Conservation (phyloP, 179 eudicot genomes). For the Silene vulgaris region DNA sequence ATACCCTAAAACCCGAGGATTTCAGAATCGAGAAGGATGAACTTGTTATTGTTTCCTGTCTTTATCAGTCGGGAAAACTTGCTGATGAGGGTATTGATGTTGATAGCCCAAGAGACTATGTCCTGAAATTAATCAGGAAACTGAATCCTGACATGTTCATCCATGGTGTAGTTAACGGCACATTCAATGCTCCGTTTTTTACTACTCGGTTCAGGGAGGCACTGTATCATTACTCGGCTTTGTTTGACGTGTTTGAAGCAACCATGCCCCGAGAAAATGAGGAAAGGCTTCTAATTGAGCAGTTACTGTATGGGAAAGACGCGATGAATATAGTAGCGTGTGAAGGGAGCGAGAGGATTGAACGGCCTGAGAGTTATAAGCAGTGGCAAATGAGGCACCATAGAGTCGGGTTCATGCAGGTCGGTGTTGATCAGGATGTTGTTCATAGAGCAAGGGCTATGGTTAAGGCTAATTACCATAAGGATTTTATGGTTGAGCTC, state of each 20-base stretch:
- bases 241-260: conserved; percentile 40
- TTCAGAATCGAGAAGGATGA: conserved; percentile 26
- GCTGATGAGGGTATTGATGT: conserved; percentile 40
- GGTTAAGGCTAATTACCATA: conserved; percentile 40
- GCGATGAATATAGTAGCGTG: conserved; percentile 49
- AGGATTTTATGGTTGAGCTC: conserved; percentile 45
- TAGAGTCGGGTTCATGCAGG: conserved; percentile 37
- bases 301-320: conserved; percentile 39
- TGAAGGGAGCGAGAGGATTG: conserved; percentile 50
- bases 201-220: conserved; percentile 49
- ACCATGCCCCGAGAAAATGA: conserved; percentile 35
- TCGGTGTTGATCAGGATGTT: conserved; percentile 30
- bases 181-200: conserved; percentile 50
- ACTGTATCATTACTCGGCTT: conserved; percentile 41
- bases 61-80: conserved; percentile 28
- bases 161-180: conserved; percentile 42
- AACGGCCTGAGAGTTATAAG: conserved; percentile 53
- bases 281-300: conserved; percentile 36
- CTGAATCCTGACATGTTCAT: conserved; percentile 42
- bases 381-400: conserved; percentile 46
- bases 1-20: conserved; percentile 31
- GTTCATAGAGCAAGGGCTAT: conserved; percentile 27
- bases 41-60: conserved; percentile 34
- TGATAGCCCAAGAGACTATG: conserved; percentile 40
- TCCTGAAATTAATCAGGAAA: conserved; percentile 34